Evolutionary conservation across 257 asterid species (phyloP).

Genomic region (Solanum lycopersicoides): DNA sequence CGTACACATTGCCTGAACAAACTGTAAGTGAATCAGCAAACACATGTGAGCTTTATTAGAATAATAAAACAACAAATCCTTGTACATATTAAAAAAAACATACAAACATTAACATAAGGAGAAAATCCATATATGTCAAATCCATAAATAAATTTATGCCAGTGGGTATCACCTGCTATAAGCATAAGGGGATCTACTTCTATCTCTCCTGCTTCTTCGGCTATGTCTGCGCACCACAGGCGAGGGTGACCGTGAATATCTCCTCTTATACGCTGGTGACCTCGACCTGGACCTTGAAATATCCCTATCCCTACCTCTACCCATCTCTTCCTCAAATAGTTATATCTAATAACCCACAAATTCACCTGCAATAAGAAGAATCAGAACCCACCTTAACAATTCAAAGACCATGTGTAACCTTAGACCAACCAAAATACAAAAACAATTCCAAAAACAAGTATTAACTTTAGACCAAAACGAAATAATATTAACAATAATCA

Average conservation of each 20-base stretch:
- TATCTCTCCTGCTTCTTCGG: conserved; percentile 81
- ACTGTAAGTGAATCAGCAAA: conserved; percentile 20
- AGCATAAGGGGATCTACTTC: conserved; percentile 81
- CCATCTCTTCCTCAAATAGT: conserved; percentile 34
- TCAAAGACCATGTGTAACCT: not conserved
- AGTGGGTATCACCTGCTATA: conserved; percentile 94
- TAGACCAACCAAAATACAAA: not conserved
- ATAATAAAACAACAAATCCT: not conserved
- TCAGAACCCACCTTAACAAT: not conserved
- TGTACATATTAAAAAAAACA: not conserved
- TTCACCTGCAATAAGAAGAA: conserved; percentile 17
- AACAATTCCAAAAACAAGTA: not conserved
- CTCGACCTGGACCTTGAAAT: conserved; percentile 83
- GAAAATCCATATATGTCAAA: not conserved
- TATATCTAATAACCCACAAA: not conserved
- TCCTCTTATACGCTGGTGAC: conserved; percentile 72
- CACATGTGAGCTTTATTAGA: conserved; percentile 16
- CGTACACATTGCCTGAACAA: conserved; percentile 14
- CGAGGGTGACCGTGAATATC: conserved; percentile 81
- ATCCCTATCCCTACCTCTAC: conserved; percentile 54
- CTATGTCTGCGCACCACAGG: conserved; percentile 57
- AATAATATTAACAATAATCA: not conserved
- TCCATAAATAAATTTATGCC: conserved; percentile 10
- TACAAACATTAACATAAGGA: not conserved
- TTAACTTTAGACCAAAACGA: not conserved